Conservation (phyloP, 495 filamentous ascomycete species). For the Penicillium diatomitis region DNA sequence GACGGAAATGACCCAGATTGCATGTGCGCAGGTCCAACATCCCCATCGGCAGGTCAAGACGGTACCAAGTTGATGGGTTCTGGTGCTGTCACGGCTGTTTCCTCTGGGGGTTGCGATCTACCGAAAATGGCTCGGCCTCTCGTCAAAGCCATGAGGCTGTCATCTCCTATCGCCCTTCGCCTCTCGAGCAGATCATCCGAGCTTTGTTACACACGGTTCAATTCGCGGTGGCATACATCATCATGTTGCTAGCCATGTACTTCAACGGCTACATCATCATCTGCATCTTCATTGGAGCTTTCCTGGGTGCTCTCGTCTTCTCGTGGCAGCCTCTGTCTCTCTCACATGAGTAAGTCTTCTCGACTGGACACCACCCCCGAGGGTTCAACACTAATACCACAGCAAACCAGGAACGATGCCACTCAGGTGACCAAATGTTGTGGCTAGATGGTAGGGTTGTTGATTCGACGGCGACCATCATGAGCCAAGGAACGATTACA, state of each 20-base stretch:
- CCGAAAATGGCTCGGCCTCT: not conserved
- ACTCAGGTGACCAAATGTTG: constrained; percentile 27
- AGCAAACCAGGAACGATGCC: constrained; percentile 22
- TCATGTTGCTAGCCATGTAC: constrained; percentile 63
- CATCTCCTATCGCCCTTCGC: constrained; percentile 34
- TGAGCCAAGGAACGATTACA: not conserved
- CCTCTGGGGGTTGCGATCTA: not conserved
- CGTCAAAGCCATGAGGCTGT: not conserved
- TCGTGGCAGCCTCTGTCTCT: constrained; percentile 39
- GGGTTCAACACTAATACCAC: no score
- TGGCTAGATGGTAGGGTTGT: constrained; percentile 7
- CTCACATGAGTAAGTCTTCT: constrained; percentile 9
- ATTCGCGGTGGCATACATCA: constrained; percentile 61
- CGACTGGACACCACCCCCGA: no score
- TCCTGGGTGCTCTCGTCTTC: constrained; percentile 50
- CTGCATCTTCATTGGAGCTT: constrained; percentile 43
- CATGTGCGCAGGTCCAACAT: not conserved
- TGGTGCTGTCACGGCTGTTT: not conserved
- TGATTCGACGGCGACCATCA: not conserved
- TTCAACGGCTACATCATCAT: constrained; percentile 48
- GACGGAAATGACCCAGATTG: not conserved
- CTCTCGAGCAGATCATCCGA: constrained; percentile 52
- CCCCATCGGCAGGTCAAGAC: not conserved
- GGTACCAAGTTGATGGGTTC: not conserved
- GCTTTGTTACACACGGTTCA: constrained; percentile 55